Evolutionary conservation across 495 filamentous ascomycete genomes (phyloP).

Genomic region (Rostrohypoxylon terebratum): DNA sequence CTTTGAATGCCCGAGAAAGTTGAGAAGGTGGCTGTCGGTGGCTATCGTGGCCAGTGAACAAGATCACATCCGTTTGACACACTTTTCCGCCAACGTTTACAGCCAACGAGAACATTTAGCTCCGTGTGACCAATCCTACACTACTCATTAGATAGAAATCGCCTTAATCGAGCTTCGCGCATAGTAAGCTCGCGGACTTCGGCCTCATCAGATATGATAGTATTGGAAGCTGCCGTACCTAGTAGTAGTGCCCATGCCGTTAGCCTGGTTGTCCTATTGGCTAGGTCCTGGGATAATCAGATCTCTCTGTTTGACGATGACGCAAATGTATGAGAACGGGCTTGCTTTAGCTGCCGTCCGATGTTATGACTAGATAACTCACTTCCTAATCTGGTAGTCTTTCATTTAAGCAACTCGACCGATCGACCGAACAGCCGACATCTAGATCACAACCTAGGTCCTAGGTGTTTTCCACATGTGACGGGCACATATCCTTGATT

Average conservation of each 20-base stretch:
- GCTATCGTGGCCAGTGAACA: slow-evolving; percentile 9
- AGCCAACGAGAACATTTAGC: slow-evolving; percentile 29
- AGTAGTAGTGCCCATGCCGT: slow-evolving; percentile 12
- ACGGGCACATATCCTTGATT: no score
- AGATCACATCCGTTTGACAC: slow-evolving; percentile 36
- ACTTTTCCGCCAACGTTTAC: slow-evolving; percentile 33
- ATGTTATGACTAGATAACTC: slow-evolving; percentile 7
- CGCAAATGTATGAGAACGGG: slow-evolving; percentile 15
- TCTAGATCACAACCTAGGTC: not conserved
- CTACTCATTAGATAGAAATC: not conserved
- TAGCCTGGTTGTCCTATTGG: slow-evolving; percentile 10
- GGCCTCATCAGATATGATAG: slow-evolving; percentile 34
- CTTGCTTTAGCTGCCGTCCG: slow-evolving; percentile 14
- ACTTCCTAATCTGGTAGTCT: not conserved
- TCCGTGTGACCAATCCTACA: slow-evolving; percentile 41
- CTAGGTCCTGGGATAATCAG: not conserved
- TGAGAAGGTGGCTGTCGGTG: not conserved
- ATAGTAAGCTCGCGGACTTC: slow-evolving; percentile 20
- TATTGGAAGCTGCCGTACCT: slow-evolving; percentile 8
- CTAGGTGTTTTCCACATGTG: not conserved
- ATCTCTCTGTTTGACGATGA: slow-evolving; percentile 34
- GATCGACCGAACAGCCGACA: not conserved
- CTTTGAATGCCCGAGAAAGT: not conserved
- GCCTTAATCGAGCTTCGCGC: slow-evolving; percentile 30
- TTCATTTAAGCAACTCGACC: slow-evolving; percentile 10